Base-by-base conservation (phyloP, 352 stramenopile genomes). In the Phytopythium chamaehyphon region DNA sequence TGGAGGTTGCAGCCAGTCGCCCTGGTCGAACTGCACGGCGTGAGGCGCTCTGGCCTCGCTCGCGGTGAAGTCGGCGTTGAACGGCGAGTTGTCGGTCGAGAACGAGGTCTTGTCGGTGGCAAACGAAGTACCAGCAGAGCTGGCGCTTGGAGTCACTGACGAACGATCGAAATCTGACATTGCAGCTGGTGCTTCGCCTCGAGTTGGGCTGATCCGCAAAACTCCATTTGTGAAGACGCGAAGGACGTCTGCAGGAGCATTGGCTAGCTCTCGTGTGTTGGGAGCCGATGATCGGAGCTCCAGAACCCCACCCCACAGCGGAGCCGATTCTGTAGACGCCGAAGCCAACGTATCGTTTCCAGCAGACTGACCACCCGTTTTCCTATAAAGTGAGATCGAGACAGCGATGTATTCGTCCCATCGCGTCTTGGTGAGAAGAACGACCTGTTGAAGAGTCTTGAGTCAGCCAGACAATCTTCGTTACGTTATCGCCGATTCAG, bases 401-500 rank as follows among this genome's bases (percentile, higher is more conserved):
- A 70, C 62, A 5, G 57, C 53, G 7, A 90, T 55, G 37, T 69
- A 74, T 15, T 75, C 72, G 5, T 73, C 76, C 79, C 79, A 90
- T 44, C 70, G 48, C 3, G 79, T 88, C 55, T 88, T 77, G n/a
- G 73, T 73, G 33, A 90, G 42, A 40, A 81, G 69, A 23, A 64
- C 70, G 26, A 85, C 67, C 78, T 88, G 36, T 11, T 33, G 28
- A 5, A 5, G 9, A 33, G 9, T 33, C 28, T 5, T 5, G 9
- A 33, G 28, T 33, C 28, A 33, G 28, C 28, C 28, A 33, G 28
- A 9, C 9, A 33, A n/a, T n/a, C n/a, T n/a, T n/a, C n/a, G n/a
- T n/a, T 33, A 33, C 28, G 28, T 10, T 33, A 57, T 42, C 22
- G 36, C 22, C 7, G 33, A 18, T 36, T 5, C 23, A 15, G 10